A percentile compares a stretch with the other conserved stretches of the same genome.
phyloP scores from a whole-genome alignment of 352 stramenopile genomes.

The Plasmopara viticola region DNA sequence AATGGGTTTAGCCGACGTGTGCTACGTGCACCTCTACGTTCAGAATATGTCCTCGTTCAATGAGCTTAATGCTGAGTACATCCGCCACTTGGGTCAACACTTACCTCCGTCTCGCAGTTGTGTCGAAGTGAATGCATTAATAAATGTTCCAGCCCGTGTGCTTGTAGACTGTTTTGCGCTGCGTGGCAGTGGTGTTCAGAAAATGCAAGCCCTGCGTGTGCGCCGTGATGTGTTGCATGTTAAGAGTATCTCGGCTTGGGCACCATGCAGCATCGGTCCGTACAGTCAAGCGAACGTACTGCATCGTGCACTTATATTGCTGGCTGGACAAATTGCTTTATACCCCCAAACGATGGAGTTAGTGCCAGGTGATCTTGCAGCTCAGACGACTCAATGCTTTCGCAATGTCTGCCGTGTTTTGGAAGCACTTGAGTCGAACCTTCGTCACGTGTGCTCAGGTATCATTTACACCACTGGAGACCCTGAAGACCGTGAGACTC shows the following conservation, averaged over 20 bases:
- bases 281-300: conserved; percentile 98
- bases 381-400: conserved; percentile 51
- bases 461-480: conserved; percentile 56
- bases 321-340: conserved; percentile 97
- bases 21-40: conserved; percentile 97
- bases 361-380: conserved; percentile 32
- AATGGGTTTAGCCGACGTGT: conserved; percentile 85
- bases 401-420: conserved; percentile 61
- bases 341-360: conserved; percentile 93
- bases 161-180: conserved; percentile 90
- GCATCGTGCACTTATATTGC: conserved; percentile 84
- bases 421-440: conserved; percentile 72
- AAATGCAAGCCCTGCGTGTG: conserved; percentile 48
- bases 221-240: conserved; percentile 91
- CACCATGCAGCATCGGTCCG: conserved; percentile 97
- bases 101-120: conserved; percentile 84
- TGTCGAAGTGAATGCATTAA: conserved; percentile 71
- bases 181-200: conserved; percentile 55
- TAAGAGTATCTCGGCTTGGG: conserved; percentile 95
- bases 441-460: conserved; percentile 60
- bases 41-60: conserved; percentile 92
- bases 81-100: conserved; percentile 80
- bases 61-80: conserved; percentile 93
- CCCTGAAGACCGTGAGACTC: conserved; percentile 25
- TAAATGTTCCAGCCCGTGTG: conserved; percentile 42